Conservation (phyloP, 345 rosid genomes). For the Syzygium oleosum region DNA sequence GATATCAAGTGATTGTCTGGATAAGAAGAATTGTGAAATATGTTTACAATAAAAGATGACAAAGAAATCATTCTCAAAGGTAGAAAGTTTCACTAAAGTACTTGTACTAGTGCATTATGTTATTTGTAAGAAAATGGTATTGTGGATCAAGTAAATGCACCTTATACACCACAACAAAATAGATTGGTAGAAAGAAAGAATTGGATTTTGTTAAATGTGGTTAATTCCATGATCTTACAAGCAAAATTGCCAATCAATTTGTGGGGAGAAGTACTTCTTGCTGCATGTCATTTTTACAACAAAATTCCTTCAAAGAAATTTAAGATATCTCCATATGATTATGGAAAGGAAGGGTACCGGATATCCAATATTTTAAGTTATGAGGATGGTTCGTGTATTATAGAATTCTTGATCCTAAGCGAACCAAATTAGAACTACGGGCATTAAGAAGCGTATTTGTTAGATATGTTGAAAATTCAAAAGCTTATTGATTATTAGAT, state of each 20-base stretch:
- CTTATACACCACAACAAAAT: background rate
- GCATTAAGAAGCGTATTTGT: background rate
- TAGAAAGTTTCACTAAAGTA: background rate
- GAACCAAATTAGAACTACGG: background rate
- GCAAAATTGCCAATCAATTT: background rate
- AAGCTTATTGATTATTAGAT: background rate
- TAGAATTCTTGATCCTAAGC: background rate
- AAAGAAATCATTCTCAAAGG: background rate
- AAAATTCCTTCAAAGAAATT: background rate
- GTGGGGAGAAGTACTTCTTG: background rate
- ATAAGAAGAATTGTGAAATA: background rate
- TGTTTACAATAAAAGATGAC: background rate
- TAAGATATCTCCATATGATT: background rate
- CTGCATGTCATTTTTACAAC: background rate
- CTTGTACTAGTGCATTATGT: accelerated
- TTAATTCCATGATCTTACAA: background rate
- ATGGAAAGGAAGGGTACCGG: background rate
- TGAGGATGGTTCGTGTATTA: background rate
- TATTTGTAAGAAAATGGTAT: background rate
- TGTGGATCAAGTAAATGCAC: background rate
- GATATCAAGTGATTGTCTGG: background rate
- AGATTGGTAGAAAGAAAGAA: background rate
- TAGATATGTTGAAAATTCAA: background rate
- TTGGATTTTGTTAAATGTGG: background rate
- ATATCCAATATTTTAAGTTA: background rate